phyloP scores from a whole-genome alignment of 2,329 filamentous ascomycete genomes.

The Epichloe sp. region DNA sequence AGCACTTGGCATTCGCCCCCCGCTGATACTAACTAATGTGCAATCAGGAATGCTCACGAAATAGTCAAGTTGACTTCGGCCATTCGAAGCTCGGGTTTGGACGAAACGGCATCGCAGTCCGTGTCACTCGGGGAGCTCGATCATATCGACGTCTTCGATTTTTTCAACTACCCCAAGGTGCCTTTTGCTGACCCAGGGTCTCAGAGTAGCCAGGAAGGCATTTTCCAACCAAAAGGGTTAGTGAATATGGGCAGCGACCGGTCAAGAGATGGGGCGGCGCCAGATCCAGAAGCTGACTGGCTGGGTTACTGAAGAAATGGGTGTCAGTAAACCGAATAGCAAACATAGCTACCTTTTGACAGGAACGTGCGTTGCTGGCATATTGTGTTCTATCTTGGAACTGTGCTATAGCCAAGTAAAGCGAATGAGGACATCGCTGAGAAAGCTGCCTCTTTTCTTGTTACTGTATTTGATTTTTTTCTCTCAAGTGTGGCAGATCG shows the following conservation, averaged over 20 bases:
- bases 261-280: slow-evolving; percentile 1
- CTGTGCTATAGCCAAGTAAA: too few relatives aligned
- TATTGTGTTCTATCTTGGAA: background rate
- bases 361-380: background rate
- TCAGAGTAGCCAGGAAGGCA: slow-evolving; percentile 12
- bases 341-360: background rate
- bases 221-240: slow-evolving; percentile 11
- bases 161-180: slow-evolving; percentile 31
- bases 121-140: slow-evolving; percentile 28
- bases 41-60: slow-evolving; percentile 24
- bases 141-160: slow-evolving; percentile 31
- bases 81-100: slow-evolving; percentile 23
- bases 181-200: slow-evolving; percentile 7
- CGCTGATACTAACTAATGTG: background rate
- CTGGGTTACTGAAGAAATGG: slow-evolving; percentile 3
- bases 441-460: too few relatives aligned
- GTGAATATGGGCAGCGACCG: background rate
- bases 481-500: background rate
- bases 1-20: too few relatives aligned
- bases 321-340: background rate
- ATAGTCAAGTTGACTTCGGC: slow-evolving; percentile 24
- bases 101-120: slow-evolving; percentile 25
- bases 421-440: background rate
- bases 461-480: too few relatives aligned
- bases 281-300: slow-evolving; percentile 11